These are phyloP conservation scores for Naganishia liquefaciens DNA, from an alignment of 1,284 basidiomycete genomes.

Conservation along the genomic window DNA sequence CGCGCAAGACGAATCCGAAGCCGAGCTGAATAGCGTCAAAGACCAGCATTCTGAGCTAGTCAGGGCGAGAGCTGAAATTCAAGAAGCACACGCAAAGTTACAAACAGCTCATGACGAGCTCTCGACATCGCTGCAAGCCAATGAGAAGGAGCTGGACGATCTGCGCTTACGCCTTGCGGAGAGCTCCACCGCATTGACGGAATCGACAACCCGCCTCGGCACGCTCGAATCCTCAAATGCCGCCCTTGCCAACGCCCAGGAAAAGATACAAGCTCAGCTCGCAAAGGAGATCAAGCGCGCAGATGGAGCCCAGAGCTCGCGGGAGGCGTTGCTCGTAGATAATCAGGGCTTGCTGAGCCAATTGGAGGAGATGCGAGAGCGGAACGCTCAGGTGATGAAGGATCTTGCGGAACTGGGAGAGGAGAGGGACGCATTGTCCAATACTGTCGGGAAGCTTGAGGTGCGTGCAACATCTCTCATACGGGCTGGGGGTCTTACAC, in stretches of 20 bases:
- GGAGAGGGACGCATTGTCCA: constrained; percentile 39
- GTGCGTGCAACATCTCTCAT: background rate
- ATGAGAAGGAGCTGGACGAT: background rate
- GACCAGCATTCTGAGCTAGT: constrained; percentile 30
- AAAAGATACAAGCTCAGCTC: constrained; percentile 36
- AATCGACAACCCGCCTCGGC: constrained; percentile 1
- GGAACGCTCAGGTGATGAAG: constrained; percentile 49
- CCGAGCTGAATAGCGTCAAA: constrained; percentile 6
- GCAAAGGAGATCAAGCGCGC: constrained; percentile 41
- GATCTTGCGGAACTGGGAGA: constrained; percentile 48
- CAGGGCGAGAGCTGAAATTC: constrained; percentile 18
- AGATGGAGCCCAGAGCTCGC: constrained; percentile 48
- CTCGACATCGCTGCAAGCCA: constrained; percentile 3
- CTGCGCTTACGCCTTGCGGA: constrained; percentile 8
- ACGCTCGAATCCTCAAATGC: constrained; percentile 35
- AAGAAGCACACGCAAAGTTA: constrained; percentile 22
- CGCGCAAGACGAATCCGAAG: constrained; percentile 13
- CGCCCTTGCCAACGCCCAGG: constrained; percentile 35
- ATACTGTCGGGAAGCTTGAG: constrained; percentile 23
- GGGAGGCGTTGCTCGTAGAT: constrained; percentile 47
- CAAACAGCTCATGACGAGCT: constrained; percentile 26
- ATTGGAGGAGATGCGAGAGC: constrained; percentile 51
- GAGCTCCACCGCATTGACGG: background rate
- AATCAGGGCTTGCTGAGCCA: constrained; percentile 52
- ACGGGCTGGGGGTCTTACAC: background rate